A percentile compares a stretch with the other conserved stretches of the same genome.
These are phyloP conservation scores for Fusarium musae DNA, from an alignment of 2,329 filamentous ascomycete genomes.

Conservation along the genomic window DNA sequence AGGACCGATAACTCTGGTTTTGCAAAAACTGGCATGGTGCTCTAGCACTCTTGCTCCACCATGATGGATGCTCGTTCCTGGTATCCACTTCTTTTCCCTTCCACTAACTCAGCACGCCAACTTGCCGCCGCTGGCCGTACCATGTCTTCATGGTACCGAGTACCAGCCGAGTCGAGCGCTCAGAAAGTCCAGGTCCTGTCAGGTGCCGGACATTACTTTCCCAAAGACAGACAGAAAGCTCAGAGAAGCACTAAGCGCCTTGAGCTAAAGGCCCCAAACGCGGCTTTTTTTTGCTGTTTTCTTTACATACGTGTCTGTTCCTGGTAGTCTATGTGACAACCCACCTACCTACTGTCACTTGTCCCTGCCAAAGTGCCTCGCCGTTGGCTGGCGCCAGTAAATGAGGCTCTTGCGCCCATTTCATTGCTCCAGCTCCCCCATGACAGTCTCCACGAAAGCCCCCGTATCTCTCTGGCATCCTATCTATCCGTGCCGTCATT, in stretches of 20 bases:
- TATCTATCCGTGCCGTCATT: slow-evolving; percentile 46
- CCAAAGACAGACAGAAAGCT: slow-evolving; percentile 8
- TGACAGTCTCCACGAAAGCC: slow-evolving; percentile 9
- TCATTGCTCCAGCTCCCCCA: slow-evolving; percentile 20
- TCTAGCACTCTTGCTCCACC: slow-evolving; percentile 26
- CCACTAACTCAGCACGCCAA: slow-evolving; percentile 35
- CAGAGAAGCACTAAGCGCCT: slow-evolving; percentile 19
- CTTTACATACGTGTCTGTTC: slow-evolving; percentile 39
- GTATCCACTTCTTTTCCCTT: slow-evolving; percentile 38
- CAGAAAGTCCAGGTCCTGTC: slow-evolving; percentile 37
- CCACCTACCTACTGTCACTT: slow-evolving; percentile 42
- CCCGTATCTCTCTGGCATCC: slow-evolving; percentile 20
- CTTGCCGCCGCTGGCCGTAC: slow-evolving; percentile 44
- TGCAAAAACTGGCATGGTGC: slow-evolving; percentile 25
- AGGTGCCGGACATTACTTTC: slow-evolving; percentile 43
- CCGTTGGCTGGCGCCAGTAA: slow-evolving; percentile 32
- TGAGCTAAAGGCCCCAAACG: slow-evolving; percentile 35
- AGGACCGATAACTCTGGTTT: slow-evolving; percentile 35
- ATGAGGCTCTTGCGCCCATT: slow-evolving; percentile 38
- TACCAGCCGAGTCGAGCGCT: slow-evolving; percentile 28
- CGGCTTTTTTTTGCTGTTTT: slow-evolving; percentile 41
- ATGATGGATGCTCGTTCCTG: slow-evolving; percentile 29
- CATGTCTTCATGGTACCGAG: slow-evolving; percentile 23
- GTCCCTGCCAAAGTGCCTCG: slow-evolving; percentile 25
- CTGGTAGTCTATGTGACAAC: slow-evolving; percentile 34